Evolutionary conservation across 148 eudicot genomes (phyloP).

Genomic region (Amaranthus hypochondriacus): DNA sequence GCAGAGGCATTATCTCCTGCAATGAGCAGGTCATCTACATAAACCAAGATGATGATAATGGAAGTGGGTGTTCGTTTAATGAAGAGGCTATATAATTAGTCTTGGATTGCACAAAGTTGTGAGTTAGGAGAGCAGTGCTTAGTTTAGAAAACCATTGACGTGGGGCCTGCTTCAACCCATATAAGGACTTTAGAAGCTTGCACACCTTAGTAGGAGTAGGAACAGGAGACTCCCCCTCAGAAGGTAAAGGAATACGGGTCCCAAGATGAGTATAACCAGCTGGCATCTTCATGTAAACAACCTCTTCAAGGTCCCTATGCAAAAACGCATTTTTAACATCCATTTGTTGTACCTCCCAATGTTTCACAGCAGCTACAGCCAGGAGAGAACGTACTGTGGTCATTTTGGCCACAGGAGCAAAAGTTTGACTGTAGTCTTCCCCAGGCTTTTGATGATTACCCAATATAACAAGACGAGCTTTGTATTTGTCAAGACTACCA

Average conservation of each 20-base stretch:
- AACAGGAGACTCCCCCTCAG: background rate
- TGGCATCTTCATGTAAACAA: background rate
- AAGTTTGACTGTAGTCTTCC: background rate
- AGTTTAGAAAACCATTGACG: background rate
- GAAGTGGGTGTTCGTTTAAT: background rate
- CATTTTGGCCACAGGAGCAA: background rate
- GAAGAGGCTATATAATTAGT: background rate
- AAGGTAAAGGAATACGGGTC: background rate
- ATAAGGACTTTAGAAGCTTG: background rate
- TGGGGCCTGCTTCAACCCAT: background rate
- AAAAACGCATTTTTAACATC: constrained; percentile 2
- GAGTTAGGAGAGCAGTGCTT: background rate
- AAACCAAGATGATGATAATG: background rate
- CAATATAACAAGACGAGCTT: background rate
- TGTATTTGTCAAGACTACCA: background rate
- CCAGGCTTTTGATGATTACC: background rate
- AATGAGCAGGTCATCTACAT: constrained; percentile 1
- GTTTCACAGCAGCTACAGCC: background rate
- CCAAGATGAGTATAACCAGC: background rate
- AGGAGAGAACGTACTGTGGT: background rate
- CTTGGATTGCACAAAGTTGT: background rate
- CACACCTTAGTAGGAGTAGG: background rate
- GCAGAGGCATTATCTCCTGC: background rate
- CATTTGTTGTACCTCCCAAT: background rate
- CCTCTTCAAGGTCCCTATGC: background rate